Conservation (phyloP, 2,329 filamentous ascomycete species). For the Bipolaris oryzae region DNA sequence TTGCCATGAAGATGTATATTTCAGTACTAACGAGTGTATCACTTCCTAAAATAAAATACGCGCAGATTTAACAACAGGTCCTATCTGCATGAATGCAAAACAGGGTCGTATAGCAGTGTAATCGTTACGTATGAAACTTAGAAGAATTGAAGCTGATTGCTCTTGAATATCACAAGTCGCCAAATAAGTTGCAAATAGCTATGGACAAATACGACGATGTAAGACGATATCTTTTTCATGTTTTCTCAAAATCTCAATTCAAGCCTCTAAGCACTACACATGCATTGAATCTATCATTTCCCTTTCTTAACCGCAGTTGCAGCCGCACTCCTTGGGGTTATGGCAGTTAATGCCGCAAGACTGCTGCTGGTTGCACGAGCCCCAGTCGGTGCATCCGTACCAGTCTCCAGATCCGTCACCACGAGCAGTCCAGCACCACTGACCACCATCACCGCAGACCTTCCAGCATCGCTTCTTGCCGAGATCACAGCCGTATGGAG, state of each 20-base stretch:
- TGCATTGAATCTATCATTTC: not conserved
- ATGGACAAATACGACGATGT: not conserved
- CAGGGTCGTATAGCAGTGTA: not conserved
- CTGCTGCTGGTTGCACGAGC: not conserved
- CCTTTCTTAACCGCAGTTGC: not conserved
- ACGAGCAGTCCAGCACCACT: slow-evolving; percentile 1
- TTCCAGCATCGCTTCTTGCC: slow-evolving; percentile 5
- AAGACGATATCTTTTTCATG: not conserved
- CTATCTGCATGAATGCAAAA: not conserved
- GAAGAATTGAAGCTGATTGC: not conserved
- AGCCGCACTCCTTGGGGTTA: not conserved
- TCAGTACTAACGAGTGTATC: no score
- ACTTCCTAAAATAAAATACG: not conserved
- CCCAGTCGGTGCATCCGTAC: not conserved
- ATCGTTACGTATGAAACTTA: not conserved
- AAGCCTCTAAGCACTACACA: not conserved
- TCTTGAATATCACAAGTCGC: not conserved
- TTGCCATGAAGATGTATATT: no score
- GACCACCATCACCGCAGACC: not conserved
- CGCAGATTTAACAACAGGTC: not conserved
- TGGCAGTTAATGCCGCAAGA: not conserved
- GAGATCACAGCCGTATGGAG: not conserved
- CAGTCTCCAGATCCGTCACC: slow-evolving; percentile 1
- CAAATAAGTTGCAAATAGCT: not conserved
- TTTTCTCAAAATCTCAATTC: not conserved